A percentile compares a stretch with the other conserved stretches of the same genome.
These are phyloP conservation scores for Xylogone sp. DNA, from an alignment of 2,329 filamentous ascomycete species.

Conservation along the genomic window DNA sequence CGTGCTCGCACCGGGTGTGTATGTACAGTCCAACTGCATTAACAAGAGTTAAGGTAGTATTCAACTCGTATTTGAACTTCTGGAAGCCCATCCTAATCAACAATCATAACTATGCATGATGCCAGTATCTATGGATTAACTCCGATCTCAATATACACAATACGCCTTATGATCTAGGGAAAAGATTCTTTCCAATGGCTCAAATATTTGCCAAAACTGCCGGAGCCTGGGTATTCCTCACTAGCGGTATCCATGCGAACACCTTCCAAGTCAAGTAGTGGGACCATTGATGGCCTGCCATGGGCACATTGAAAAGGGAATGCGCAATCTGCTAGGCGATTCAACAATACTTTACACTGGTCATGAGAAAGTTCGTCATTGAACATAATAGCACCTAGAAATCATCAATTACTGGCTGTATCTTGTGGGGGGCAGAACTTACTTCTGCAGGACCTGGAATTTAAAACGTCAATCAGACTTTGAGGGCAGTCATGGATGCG, in stretches of 20 bases:
- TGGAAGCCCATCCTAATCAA: too few relatives aligned
- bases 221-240: background rate
- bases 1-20: too few relatives aligned
- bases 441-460: conserved; percentile 72
- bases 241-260: background rate
- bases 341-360: conserved; percentile 57
- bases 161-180: background rate
- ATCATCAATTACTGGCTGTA: background rate
- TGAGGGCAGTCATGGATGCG: conserved; percentile 67
- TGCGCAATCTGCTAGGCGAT: conserved; percentile 53
- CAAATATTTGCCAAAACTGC: background rate
- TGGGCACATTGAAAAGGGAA: conserved; percentile 86
- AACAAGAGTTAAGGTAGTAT: too few relatives aligned
- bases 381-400: conserved; percentile 68
- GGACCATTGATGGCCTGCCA: conserved; percentile 64
- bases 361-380: conserved; percentile 61
- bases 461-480: conserved; percentile 71
- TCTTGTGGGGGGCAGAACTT: background rate
- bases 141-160: too few relatives aligned
- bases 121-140: too few relatives aligned
- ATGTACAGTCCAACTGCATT: too few relatives aligned
- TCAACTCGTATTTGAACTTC: too few relatives aligned
- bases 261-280: conserved; percentile 50
- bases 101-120: too few relatives aligned
- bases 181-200: background rate